Evolutionary conservation across 306 rosid genomes (phyloP).

Genomic region (Vigna angularis): DNA sequence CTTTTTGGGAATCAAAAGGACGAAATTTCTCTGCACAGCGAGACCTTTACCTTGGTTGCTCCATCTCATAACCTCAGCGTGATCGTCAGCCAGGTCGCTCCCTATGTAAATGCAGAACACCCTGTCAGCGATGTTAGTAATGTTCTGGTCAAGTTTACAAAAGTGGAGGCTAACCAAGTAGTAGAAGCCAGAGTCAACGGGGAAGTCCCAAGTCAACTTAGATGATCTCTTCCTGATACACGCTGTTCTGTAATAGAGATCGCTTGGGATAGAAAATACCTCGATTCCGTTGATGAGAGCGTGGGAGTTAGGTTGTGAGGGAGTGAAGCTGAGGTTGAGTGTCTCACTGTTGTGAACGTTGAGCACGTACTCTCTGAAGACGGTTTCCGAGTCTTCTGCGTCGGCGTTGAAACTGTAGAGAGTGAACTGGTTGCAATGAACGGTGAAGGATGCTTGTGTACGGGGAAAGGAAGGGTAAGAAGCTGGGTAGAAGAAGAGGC

Average conservation of each 20-base stretch:
- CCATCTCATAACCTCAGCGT: slow-evolving; percentile 39
- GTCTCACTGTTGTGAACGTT: background rate
- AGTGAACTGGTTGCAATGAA: background rate
- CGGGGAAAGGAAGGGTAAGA: background rate
- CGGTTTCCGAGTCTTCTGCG: background rate
- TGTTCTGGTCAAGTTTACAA: slow-evolving; percentile 28
- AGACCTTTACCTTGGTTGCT: background rate
- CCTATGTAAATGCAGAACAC: slow-evolving; percentile 46
- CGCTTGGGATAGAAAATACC: background rate
- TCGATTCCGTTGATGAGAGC: slow-evolving; percentile 2
- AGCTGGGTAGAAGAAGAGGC: background rate
- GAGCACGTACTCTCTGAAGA: background rate
- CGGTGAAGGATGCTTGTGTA: background rate
- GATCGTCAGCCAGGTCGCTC: background rate
- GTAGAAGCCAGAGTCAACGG: slow-evolving; percentile 3
- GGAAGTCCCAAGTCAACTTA: slow-evolving; percentile 46
- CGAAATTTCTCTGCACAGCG: slow-evolving; percentile 41
- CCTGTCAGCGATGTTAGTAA: rapidly evolving
- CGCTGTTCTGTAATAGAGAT: background rate
- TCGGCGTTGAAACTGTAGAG: background rate
- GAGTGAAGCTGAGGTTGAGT: background rate
- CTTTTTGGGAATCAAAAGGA: background rate
- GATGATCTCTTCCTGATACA: background rate
- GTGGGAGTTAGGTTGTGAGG: background rate
- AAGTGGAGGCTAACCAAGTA: slow-evolving; percentile 57